A percentile compares a stretch with the other conserved stretches of the same genome.
phyloP scores from a whole-genome alignment of 2,329 filamentous ascomycete species.

The Calonectria fujianensis region DNA sequence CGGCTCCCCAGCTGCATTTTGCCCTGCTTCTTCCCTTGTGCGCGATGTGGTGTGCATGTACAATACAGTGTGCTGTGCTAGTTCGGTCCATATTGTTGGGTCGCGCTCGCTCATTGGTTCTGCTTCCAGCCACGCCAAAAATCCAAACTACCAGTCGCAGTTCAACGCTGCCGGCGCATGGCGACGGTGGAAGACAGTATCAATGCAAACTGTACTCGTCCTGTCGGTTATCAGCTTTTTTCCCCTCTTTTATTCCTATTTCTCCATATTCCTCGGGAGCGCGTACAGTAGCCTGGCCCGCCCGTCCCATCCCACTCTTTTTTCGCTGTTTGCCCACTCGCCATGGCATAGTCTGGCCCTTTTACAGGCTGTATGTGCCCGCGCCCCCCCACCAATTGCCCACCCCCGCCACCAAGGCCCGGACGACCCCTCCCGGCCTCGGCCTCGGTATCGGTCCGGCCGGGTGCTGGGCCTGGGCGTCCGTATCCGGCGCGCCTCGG shows the following conservation, averaged over 20 bases:
- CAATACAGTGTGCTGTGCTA: slow-evolving; percentile 16
- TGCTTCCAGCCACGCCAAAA: not conserved
- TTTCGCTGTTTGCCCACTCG: not conserved
- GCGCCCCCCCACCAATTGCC: not conserved
- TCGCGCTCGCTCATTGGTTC: slow-evolving; percentile 3
- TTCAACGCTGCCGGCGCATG: slow-evolving; percentile 3
- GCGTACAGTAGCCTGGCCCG: slow-evolving; percentile 14
- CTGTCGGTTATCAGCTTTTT: slow-evolving; percentile 10
- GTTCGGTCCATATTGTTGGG: not conserved
- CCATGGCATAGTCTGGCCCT: not conserved
- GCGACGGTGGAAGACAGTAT: slow-evolving; percentile 24
- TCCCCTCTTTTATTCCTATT: not conserved
- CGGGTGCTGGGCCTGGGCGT: slow-evolving; percentile 28
- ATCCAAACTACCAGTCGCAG: slow-evolving; percentile 12
- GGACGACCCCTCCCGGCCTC: slow-evolving; percentile 28
- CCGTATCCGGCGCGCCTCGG: slow-evolving; percentile 38
- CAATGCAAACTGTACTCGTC: slow-evolving; percentile 30
- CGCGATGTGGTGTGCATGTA: not conserved
- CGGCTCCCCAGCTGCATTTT: slow-evolving; percentile 8
- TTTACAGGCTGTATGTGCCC: not conserved
- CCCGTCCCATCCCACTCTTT: slow-evolving; percentile 21
- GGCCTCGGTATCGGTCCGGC: slow-evolving; percentile 40
- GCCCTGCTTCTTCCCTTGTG: not conserved
- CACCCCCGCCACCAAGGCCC: slow-evolving; percentile 22
- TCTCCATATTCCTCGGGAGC: slow-evolving; percentile 17